Base-by-base conservation (phyloP, 78 protist genomes). In the Dictyostelium citrinum region DNA sequence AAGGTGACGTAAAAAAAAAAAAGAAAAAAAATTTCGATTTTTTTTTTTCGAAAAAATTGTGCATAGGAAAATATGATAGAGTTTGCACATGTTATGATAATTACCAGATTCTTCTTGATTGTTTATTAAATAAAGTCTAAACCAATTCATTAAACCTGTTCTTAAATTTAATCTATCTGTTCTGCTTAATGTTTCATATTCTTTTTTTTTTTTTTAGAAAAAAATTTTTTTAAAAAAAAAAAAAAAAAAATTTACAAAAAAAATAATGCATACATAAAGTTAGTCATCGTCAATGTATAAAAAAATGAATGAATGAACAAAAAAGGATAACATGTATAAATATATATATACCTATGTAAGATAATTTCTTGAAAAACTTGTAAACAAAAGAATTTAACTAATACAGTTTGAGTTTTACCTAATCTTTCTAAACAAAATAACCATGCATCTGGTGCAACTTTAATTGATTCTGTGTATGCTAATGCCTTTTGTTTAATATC, bases 301-400 rank as follows among this genome's bases (percentile, higher is more conserved):
- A 60, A 60, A 1, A 60, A 60, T 1, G 2, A 60, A 60, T n/a
- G n/a, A 60, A 60, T n/a, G 0, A 29, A 22, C 2, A 29, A 64
- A 64, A 22, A 10, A 64, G 29, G 29, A 64, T 0, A 60, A 60
- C 0, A 7, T 7, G 22, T 3, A 60, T n/a, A n/a, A 60, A n/a
- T 60, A n/a, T 11, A 49, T 49, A 49, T 16, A 35, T 80, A 82
- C 90, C 49, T 82, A 68, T 91, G 79, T 75, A 84, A 70, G 8
- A 91, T 71, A 1, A 84, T 12, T n/a, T 91, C 95, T 91, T 91
- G 95, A 74, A 91, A 78, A 9, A 91, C 82, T 17, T 79, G 86
- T 46, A 91, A 79, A 41, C 95, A 91, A 80, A 91, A 91, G 95
- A 91, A 91, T 51, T 84, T 91, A 12, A 91, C 84, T 24, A 82